phyloP scores from a whole-genome alignment of 1,284 basidiomycete species.

The Austroboletus novae-zelandiae region DNA sequence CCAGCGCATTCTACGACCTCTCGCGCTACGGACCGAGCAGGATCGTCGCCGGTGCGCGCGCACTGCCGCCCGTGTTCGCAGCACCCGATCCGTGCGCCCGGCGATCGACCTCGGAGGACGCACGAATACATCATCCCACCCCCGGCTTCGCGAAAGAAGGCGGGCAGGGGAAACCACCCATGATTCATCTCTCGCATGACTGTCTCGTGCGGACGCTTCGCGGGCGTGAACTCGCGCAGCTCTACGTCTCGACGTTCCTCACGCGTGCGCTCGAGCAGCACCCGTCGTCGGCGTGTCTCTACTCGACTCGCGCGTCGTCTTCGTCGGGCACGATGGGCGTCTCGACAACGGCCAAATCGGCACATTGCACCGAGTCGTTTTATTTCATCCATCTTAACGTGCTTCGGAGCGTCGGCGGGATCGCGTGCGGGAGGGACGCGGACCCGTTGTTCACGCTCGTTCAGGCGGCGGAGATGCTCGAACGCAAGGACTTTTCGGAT shows the following conservation, averaged over 20 bases:
- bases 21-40: conserved; percentile 68
- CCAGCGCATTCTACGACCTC: conserved; percentile 69
- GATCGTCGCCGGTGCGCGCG: conserved; percentile 51
- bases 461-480: conserved; percentile 69
- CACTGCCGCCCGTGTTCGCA: conserved; percentile 24
- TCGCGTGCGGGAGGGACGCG: conserved; percentile 67
- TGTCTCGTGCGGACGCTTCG: conserved; percentile 50
- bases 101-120: background rate
- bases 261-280: conserved; percentile 51
- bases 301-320: conserved; percentile 26
- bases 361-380: conserved; percentile 61
- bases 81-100: conserved; percentile 23
- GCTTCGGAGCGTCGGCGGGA: conserved; percentile 64
- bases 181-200: conserved; percentile 40
- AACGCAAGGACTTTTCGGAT: conserved; percentile 65
- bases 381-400: conserved; percentile 73
- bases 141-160: background rate
- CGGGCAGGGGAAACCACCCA: conserved; percentile 1
- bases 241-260: conserved; percentile 62
- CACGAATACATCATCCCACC: background rate
- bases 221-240: conserved; percentile 63
- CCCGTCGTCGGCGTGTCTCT: conserved; percentile 49
- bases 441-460: conserved; percentile 66
- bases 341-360: conserved; percentile 2
- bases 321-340: background rate